phyloP scores from a whole-genome alignment of 805 yeast species.

The Osmozyma mogii region DNA sequence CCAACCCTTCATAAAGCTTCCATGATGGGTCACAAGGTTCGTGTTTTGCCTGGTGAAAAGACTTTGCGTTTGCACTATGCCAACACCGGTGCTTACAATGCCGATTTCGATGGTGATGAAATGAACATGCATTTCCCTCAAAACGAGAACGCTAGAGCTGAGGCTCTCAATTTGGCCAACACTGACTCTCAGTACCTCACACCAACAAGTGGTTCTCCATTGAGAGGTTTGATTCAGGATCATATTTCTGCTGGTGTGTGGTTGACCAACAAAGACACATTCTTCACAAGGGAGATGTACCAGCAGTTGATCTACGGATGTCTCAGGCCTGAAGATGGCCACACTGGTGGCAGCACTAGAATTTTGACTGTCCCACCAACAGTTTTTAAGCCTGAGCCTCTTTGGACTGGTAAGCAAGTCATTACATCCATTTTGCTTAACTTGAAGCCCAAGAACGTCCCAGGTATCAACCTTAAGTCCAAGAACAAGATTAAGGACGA shows the following conservation, averaged over 20 bases:
- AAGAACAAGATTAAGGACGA: slow-evolving; percentile 88
- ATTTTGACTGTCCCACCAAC: slow-evolving; percentile 86
- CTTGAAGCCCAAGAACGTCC: slow-evolving; percentile 78
- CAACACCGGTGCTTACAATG: slow-evolving; percentile 97
- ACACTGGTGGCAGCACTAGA: slow-evolving; percentile 56
- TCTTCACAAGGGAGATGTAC: slow-evolving; percentile 84
- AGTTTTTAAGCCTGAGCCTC: slow-evolving; percentile 71
- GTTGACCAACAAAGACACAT: slow-evolving; percentile 89
- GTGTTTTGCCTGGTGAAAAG: slow-evolving; percentile 96
- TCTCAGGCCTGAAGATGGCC: slow-evolving; percentile 96
- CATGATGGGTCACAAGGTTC: slow-evolving; percentile 98
- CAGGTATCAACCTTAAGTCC: slow-evolving; percentile 81
- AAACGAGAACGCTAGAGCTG: slow-evolving; percentile 94
- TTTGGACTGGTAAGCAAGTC: slow-evolving; percentile 98
- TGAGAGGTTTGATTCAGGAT: slow-evolving; percentile 98
- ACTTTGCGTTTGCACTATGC: slow-evolving; percentile 96
- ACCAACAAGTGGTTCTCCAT: slow-evolving; percentile 97
- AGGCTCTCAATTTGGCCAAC: slow-evolving; percentile 89
- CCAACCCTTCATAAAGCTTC: slow-evolving; percentile 99
- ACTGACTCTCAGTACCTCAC: slow-evolving; percentile 97
- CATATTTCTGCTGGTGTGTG: slow-evolving; percentile 98
- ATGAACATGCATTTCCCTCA: slow-evolving; percentile 99
- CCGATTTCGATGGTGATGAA: slow-evolving; percentile 99
- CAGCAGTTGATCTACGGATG: slow-evolving; percentile 93
- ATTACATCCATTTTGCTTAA: slow-evolving; percentile 87